A percentile compares a stretch with the other conserved stretches of the same genome.
Conservation (phyloP, 306 rosid genomes). For the Urtica urens region DNA sequence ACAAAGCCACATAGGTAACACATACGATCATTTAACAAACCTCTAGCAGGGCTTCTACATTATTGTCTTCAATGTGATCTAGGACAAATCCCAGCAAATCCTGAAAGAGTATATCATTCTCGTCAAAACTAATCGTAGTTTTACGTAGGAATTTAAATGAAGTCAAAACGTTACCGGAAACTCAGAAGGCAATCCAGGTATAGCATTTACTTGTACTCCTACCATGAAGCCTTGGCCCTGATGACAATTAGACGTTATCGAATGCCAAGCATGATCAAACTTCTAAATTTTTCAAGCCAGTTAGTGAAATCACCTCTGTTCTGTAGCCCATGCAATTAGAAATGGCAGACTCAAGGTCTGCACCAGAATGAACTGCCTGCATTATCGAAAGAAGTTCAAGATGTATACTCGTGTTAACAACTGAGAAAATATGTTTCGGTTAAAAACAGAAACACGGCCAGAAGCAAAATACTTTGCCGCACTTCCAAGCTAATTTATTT, state of each 20-base stretch:
- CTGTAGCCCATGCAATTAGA: slow-evolving; percentile 79
- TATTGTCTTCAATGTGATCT: slow-evolving; percentile 62
- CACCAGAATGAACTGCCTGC: slow-evolving; percentile 99
- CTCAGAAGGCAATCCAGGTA: slow-evolving; percentile 83
- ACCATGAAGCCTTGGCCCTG: slow-evolving; percentile 99
- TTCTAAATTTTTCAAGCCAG: slow-evolving; percentile 11
- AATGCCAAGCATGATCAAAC: slow-evolving; percentile 12
- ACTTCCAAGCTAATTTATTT: too few species aligned
- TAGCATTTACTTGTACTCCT: slow-evolving; percentile 84
- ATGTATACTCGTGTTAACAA: too few species aligned
- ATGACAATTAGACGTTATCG: slow-evolving; percentile 19
- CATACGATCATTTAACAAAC: slow-evolving; percentile 31
- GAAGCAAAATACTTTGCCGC: too few species aligned
- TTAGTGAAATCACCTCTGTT: slow-evolving; percentile 51
- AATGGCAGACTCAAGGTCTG: slow-evolving; percentile 88
- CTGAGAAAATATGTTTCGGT: too few species aligned
- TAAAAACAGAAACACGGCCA: too few species aligned
- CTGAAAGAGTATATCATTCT: slow-evolving; percentile 24
- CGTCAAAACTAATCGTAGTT: slow-evolving; percentile 9
- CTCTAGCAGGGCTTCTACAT: slow-evolving; percentile 76
- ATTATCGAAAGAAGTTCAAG: too few species aligned
- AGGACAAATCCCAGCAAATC: slow-evolving; percentile 54
- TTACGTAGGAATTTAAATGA: slow-evolving; percentile 7
- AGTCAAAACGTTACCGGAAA: slow-evolving; percentile 52
- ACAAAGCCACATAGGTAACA: slow-evolving; percentile 4